Base-by-base conservation (phyloP, 768 basidiomycete species). In the Omphalotus guepiniiformis region DNA sequence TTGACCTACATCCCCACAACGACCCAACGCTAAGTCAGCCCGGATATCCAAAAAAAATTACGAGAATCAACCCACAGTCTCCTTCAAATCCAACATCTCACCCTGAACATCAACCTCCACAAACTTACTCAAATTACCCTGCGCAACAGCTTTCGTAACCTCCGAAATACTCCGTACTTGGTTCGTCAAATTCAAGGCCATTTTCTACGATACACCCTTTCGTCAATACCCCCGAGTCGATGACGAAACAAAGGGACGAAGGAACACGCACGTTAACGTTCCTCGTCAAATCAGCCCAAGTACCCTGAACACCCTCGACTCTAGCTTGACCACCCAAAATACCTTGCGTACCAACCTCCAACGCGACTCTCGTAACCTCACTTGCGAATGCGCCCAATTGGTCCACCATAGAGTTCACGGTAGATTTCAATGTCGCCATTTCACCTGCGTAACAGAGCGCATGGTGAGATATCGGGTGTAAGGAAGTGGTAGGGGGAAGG, bases 351-450 rank as follows among this genome's bases (percentile, higher is more conserved):
- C 92, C 92, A 58, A 93, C 92, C 56, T 93, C 91, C 61, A 89
- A 66, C 1, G 92, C 90, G 39, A 95, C 86, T 53, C 88, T 75
- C 4, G 83, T 88, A 23, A 88, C 80, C 53, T 93, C 91, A 2
- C 79, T 81, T 12, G 91, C 88, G 60, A 94, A 94, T 4, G 86
- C 88, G 55, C 86, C 83, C 53, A 94, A 65, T 47, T 88, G 87
- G 62, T 91, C 90, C 62, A 94, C 90, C 93, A 96, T 96, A n/a
- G 84, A 85, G 58, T 94, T 94, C 53, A 92, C 88, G 9, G 88
- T 91, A 18, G 78, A 71, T 73, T 88, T 89, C 65, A 91, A 73
- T 13, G 86, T 86, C 13, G 77, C 77, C 83, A 95, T 94, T 59
- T 95, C 93, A 40, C 83, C 83, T 42, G 28, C 3, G n/a, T n/a